Percentiles rank a stretch among this genome's conserved stretches.
Evolutionary conservation across 257 asterid genomes (phyloP).

Genomic region (Solanum sejunctum): DNA sequence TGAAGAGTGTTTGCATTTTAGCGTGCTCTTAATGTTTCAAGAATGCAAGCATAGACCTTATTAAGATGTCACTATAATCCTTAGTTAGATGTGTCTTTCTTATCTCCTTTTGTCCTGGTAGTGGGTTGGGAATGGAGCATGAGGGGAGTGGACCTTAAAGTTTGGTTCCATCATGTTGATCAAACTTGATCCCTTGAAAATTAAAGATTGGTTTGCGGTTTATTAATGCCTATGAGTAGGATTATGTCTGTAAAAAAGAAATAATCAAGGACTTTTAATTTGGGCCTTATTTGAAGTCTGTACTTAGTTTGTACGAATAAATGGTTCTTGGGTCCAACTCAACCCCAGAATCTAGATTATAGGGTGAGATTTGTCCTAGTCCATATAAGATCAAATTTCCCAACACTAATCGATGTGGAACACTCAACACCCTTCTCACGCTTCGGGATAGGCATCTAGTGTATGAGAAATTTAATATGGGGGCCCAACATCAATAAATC

Average conservation of each 20-base stretch:
- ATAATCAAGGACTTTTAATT: not conserved
- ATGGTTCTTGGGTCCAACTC: not conserved
- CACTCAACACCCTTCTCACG: not conserved
- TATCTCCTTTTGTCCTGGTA: not conserved
- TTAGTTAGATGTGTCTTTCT: not conserved
- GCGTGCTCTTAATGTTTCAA: not conserved
- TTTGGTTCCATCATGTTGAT: not conserved
- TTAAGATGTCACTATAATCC: not conserved
- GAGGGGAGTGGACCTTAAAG: not conserved
- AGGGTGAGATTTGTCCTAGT: not conserved
- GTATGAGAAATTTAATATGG: too few species aligned
- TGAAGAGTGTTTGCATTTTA: not conserved
- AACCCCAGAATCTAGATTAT: not conserved
- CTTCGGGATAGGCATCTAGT: too few species aligned
- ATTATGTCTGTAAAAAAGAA: not conserved
- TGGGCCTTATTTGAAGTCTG: not conserved
- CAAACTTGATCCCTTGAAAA: not conserved
- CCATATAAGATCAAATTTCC: not conserved
- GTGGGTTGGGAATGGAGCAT: not conserved
- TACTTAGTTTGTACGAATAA: too few species aligned
- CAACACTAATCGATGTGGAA: not conserved
- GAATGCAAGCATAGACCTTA: not conserved
- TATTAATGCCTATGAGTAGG: not conserved
- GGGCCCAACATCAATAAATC: too few species aligned
- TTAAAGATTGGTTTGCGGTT: not conserved